These are phyloP conservation scores for Mangifera indica DNA, from an alignment of 345 rosid species.

Conservation along the genomic window DNA sequence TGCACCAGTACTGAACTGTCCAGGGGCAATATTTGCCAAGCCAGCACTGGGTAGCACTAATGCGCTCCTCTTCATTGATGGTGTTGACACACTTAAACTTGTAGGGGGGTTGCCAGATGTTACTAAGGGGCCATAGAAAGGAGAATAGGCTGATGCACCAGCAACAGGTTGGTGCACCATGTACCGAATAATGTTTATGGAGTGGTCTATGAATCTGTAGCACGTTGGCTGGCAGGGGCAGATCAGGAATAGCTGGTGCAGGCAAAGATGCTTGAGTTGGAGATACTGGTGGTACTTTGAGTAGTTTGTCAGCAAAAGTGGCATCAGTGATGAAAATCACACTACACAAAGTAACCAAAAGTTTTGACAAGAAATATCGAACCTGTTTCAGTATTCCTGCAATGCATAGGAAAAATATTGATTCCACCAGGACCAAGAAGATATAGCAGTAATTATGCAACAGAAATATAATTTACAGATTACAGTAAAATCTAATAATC, in stretches of 20 bases:
- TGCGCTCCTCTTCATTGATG: constrained; percentile 54
- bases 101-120: constrained; percentile 61
- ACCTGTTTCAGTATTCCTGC: constrained; percentile 47
- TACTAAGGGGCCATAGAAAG: constrained; percentile 53
- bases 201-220: constrained; percentile 39
- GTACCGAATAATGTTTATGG: constrained; percentile 46
- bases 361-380: constrained; percentile 33
- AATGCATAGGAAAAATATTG: constrained; percentile 7
- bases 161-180: constrained; percentile 30
- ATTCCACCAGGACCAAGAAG: constrained; percentile 12
- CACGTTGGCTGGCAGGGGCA: constrained; percentile 47
- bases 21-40: constrained; percentile 66
- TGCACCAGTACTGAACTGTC: constrained; percentile 51
- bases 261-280: constrained; percentile 38
- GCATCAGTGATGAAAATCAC: constrained; percentile 41
- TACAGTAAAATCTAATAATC: neutral
- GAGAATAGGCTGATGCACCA: constrained; percentile 53
- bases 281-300: constrained; percentile 37
- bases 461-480: constrained; percentile 9
- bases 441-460: neutral
- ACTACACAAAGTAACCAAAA: constrained; percentile 37
- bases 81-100: constrained; percentile 60
- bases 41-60: constrained; percentile 55
- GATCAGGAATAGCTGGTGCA: constrained; percentile 44
- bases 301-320: constrained; percentile 28